Evolutionary conservation across 306 rosid genomes (phyloP), one percentile per base, ranked within the genome.

Genomic region (Delonix regia): DNA sequence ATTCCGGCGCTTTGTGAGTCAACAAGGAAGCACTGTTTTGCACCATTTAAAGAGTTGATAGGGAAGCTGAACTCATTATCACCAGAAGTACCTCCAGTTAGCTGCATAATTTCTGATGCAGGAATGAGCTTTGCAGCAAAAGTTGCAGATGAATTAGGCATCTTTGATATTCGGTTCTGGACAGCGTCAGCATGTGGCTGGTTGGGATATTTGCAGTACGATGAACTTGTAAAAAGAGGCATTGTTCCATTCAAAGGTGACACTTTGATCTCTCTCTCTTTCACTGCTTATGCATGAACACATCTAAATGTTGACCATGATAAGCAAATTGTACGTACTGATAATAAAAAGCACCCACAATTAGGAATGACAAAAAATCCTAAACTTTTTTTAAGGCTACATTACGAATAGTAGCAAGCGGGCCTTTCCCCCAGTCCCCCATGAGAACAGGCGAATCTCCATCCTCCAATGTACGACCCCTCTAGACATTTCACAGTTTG

Each of bases 151-250:
- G 82, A 82, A 39, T 64, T 82, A 45, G 79, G 85, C 36, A 77
- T 77, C 33, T 65, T 34, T 7, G 78, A 49, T 13, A 38, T 62
- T 60, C 81, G 56, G 55, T 76, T 81, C 49, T 81, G 81, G 77
- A 81, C 81, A 7, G 77, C 77, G 38, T 81, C 85, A 36, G 81
- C 78, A 36, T 81, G 85, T 69, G 39, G 81, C 28, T 69, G 48
- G 67, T 33, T 68, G 73, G 81, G 81, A 36, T 81, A 48, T 15
- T 44, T 81, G 57, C 71, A 69, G 22, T 81, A 9, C 27, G 45
- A 41, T 24, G 85, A 81, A 30, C 85, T 81, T 39, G 10, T 60
- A 21, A 71, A 22, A 21, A 68, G 85, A 69, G 77, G 73, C 21
- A 75, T 76, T 22, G 0, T 69, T 64, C 81, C 85, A 9, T 76